Evolutionary conservation across 805 yeast genomes (phyloP), one percentile per base, ranked within the genome.

Genomic region (Barnettozyma wickerhamii): DNA sequence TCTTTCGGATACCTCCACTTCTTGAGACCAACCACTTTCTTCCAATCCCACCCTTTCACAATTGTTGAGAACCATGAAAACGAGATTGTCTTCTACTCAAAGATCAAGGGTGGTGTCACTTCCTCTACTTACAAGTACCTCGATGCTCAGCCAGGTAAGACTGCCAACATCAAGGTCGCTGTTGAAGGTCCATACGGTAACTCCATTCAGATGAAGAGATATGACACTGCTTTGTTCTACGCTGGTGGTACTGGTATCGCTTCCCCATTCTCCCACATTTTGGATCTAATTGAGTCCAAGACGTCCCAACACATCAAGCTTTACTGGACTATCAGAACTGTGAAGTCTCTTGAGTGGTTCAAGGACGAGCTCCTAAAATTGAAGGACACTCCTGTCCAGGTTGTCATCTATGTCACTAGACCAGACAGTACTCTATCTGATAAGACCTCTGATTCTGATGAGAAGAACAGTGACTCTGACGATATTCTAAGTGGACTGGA

Each of bases 31-130:
- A 54, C 62, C 3, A 62, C 72, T 29, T 77, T 81, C 58, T 80
- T 80, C 77, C 87, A 83, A 56, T 75, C 82, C 6, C 88, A 83
- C 56, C 91, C 91, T 12, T 83, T 85, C 61, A 79, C 91, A 4
- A 61, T 75, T 19, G 66, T 74, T 32, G 70, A 70, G 39, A 58
- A 70, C 5, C 55, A 53, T 38, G 64, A 63, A 28, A 61, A 62
- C 47, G 59, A 62, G 37, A 58, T 77, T 20, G 63, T 66, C 4
- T 64, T 75, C 45, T 68, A 61, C 48, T 66, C 75, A 45, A 76
- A 74, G 55, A 73, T 69, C 35, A 77, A 77, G 57, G 71, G 73
- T 24, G 88, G 87, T 53, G 60, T 77, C 24, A 54, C 58, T n/a
- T 50, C 56, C 15, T 36, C 46, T 17, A 40, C 47, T 31, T 68